phyloP scores from a whole-genome alignment of 1,284 basidiomycete species.

The Vanrija sp. region DNA sequence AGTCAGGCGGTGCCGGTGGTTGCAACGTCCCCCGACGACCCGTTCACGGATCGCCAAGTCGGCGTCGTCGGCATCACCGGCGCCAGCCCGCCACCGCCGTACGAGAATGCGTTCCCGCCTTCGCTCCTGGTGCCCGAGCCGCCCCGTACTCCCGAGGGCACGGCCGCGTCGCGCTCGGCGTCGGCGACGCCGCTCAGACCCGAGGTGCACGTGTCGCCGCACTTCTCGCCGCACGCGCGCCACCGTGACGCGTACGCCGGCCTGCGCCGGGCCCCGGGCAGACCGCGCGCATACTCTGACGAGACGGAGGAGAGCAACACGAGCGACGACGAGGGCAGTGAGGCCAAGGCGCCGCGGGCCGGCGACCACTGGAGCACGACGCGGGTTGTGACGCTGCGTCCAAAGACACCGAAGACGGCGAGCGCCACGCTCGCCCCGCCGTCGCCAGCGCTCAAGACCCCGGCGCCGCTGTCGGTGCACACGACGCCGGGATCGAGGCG shows the following conservation, averaged over 20 bases:
- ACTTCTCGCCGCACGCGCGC: too few species aligned
- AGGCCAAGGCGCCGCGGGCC: not conserved
- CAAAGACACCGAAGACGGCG: not conserved
- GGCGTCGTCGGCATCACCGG: too few species aligned
- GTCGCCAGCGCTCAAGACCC: too few species aligned
- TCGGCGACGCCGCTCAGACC: too few species aligned
- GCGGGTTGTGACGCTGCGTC: constrained; percentile 14
- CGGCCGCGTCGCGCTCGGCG: too few species aligned
- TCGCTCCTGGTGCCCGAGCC: too few species aligned
- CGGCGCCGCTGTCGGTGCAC: too few species aligned
- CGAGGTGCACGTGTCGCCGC: too few species aligned
- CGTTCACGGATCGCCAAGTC: too few species aligned
- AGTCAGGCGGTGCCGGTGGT: too few species aligned
- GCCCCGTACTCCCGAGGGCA: too few species aligned
- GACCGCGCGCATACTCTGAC: not conserved
- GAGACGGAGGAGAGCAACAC: not conserved
- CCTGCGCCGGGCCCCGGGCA: constrained; percentile 11
- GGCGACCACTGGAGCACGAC: constrained; percentile 5
- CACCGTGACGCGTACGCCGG: constrained; percentile 24
- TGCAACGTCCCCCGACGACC: too few species aligned
- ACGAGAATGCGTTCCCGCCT: constrained; percentile 4
- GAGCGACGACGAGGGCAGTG: not conserved
- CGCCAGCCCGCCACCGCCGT: constrained; percentile 24
- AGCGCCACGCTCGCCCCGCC: not conserved
- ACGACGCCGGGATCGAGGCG: not conserved